Evolutionary conservation across 2,329 filamentous ascomycete genomes (phyloP).

Genomic region (Aureobasidium pullulans): DNA sequence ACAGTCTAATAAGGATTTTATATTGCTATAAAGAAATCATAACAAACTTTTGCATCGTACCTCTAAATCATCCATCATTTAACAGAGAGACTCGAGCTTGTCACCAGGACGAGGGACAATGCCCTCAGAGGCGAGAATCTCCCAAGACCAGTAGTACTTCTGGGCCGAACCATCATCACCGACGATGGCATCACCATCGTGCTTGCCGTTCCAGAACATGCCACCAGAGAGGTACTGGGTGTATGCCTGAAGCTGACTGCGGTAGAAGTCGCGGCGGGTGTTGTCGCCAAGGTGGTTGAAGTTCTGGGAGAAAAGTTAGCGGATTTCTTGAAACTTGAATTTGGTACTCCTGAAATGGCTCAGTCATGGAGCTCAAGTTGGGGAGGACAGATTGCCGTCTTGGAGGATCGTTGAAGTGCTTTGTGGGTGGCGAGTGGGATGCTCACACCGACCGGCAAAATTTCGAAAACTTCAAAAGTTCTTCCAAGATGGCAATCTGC

Average conservation of each 20-base stretch:
- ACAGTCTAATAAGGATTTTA: too few species aligned
- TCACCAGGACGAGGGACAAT: background rate
- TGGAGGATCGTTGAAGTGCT: too few species aligned
- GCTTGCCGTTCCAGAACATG: conserved; percentile 13
- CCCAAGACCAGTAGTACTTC: conserved; percentile 2
- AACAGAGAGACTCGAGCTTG: conserved; percentile 1
- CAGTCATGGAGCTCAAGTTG: too few species aligned
- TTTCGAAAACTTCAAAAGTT: too few species aligned
- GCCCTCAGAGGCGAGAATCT: background rate
- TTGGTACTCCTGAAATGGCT: too few species aligned
- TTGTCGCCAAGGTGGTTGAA: conserved; percentile 12
- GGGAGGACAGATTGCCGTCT: too few species aligned
- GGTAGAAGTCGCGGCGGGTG: conserved; percentile 7
- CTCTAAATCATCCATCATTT: background rate
- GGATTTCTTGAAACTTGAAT: too few species aligned
- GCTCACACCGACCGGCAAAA: too few species aligned
- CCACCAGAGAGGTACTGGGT: background rate
- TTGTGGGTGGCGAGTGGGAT: too few species aligned
- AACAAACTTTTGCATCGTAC: too few species aligned
- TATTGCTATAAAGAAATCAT: too few species aligned
- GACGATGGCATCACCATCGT: background rate
- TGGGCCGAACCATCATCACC: background rate
- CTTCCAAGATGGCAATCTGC: too few species aligned
- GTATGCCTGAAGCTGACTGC: conserved; percentile 3
- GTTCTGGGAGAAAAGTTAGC: background rate